Evolutionary conservation across 2,329 filamentous ascomycete species (phyloP).

Genomic region (Fusarium pilosicola): DNA sequence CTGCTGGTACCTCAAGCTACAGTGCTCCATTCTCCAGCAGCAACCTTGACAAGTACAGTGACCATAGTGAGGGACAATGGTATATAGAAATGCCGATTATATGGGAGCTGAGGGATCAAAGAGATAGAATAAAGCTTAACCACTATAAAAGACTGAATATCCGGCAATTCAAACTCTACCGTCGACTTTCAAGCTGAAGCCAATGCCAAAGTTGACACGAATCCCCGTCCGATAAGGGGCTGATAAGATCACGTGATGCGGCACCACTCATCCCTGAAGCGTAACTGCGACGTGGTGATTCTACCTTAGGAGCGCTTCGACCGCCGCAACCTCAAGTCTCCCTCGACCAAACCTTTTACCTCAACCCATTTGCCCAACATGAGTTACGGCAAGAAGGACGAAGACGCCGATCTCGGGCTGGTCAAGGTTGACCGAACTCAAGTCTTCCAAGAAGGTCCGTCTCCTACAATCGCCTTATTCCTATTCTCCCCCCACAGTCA

Average conservation of each 20-base stretch:
- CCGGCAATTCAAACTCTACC: background rate
- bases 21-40: constrained; percentile 14
- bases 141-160: background rate
- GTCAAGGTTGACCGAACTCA: constrained; percentile 98
- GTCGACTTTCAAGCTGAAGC: background rate
- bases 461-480: constrained; percentile 44
- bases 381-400: constrained; percentile 99
- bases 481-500: constrained; percentile 42
- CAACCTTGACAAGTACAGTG: background rate
- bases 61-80: background rate
- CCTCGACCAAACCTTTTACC: constrained; percentile 45
- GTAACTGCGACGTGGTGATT: constrained; percentile 55
- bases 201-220: constrained; percentile 40
- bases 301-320: constrained; percentile 41
- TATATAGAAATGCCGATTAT: background rate
- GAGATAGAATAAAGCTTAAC: background rate
- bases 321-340: constrained; percentile 49
- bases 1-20: constrained; percentile 11
- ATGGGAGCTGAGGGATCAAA: background rate
- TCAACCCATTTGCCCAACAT: constrained; percentile 66
- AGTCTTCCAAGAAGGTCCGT: constrained; percentile 96
- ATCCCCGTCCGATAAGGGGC: constrained; percentile 42
- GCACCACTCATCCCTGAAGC: constrained; percentile 44
- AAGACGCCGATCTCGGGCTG: constrained; percentile 92
- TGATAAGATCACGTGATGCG: constrained; percentile 50